Base-by-base conservation (phyloP, 139 green algal genomes). In the Trebouxia sp. region DNA sequence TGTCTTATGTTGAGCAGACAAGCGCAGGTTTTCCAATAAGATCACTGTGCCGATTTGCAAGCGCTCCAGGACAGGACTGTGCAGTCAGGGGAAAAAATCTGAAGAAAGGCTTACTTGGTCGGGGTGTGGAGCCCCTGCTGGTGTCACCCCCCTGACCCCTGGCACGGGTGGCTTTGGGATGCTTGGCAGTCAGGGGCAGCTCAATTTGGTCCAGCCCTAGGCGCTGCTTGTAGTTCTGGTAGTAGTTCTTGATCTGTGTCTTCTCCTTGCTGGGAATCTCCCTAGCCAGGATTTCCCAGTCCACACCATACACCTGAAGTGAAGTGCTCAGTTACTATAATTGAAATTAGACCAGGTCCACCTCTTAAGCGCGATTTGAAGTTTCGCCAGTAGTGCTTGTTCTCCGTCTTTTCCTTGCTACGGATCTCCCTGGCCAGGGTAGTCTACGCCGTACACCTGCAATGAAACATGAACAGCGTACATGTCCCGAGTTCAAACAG, bases 221-320 rank as follows among this genome's bases (percentile, higher is more conserved):
- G 38, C 55, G 43, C 22, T 47, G 74, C 78, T 91, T 94, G 83
- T 94, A 94, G 83, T 94, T 96, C 83, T 93, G 88, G 77, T 92
- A 95, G 84, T 88, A 96, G 55, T 89, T 94, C 72, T 94, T 94
- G 75, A 95, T 88, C 82, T 96, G 92, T 26, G 66, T 81, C 28
- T 80, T 48, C 14, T 89, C 87, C 77, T 95, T 96, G 66, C 47
- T 81, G 11, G 91, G 92, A 7, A 96, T 83, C n/a, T 85, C 86
- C 24, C 86, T 76, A 5, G 83, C 74, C 24, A 96, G 83, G 32
- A 48, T 45, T 0, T 75, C 43, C 92, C 92, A 96, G 66, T 95
- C 85, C n/a, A 83, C 82, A 6, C 92, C 92, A 76, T 91, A 48
- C 43, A 62, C 51, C 82, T 82, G 78, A 41, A 84, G 4, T 67